A percentile compares a stretch with the other conserved stretches of the same genome.
phyloP scores from a whole-genome alignment of 495 filamentous ascomycete species.

The Terfezia boudieri region DNA sequence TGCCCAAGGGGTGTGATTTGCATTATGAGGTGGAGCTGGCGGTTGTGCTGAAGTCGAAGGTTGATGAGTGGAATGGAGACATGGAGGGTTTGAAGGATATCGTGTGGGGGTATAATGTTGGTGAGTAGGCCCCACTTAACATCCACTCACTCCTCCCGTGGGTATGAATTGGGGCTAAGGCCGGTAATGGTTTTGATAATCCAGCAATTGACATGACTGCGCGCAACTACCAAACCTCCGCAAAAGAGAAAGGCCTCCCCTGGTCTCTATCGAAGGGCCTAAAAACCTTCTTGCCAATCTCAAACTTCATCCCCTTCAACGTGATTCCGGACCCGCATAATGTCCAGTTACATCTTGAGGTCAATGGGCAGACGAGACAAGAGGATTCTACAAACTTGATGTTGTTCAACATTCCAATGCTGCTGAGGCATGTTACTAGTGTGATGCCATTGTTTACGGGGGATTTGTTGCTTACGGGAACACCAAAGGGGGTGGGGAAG shows the following conservation, averaged over 20 bases:
- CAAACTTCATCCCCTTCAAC: slow-evolving; percentile 50
- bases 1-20: slow-evolving; percentile 55
- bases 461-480: slow-evolving; percentile 83
- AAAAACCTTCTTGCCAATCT: slow-evolving; percentile 85
- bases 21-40: slow-evolving; percentile 95
- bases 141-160: background rate
- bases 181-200: background rate
- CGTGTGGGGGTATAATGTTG: slow-evolving; percentile 27
- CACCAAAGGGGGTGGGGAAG: slow-evolving; percentile 82
- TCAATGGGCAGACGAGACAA: slow-evolving; percentile 54
- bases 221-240: slow-evolving; percentile 52
- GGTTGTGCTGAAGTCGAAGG: slow-evolving; percentile 55
- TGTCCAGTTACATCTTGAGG: slow-evolving; percentile 58
- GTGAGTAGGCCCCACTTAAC: slow-evolving; percentile 2
- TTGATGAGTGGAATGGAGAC: slow-evolving; percentile 47
- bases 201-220: slow-evolving; percentile 25
- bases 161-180: background rate
- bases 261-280: slow-evolving; percentile 94
- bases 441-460: slow-evolving; percentile 89
- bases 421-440: slow-evolving; percentile 69
- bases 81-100: slow-evolving; percentile 35
- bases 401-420: slow-evolving; percentile 71
- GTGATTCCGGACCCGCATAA: slow-evolving; percentile 70
- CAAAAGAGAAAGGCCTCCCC: slow-evolving; percentile 89
- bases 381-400: slow-evolving; percentile 73